Base-by-base conservation (phyloP, 805 yeast genomes). In the Zygosaccharomyces bisporus region DNA sequence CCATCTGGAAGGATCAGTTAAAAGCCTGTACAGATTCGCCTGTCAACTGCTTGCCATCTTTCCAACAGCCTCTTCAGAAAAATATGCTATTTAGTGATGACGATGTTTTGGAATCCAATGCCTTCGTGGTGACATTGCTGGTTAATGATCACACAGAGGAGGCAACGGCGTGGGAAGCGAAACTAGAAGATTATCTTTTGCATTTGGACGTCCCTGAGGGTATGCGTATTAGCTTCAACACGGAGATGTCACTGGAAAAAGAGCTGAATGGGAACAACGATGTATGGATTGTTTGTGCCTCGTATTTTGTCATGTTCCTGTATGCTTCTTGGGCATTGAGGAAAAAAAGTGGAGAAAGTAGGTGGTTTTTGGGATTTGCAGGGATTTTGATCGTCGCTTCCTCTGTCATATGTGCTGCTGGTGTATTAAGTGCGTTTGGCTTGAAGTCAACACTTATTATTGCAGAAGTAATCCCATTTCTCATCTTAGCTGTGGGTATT, bases 381-480 rank as follows among this genome's bases (percentile, higher is more conserved):
- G 99, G 98, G 1, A 86, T 91, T 18, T 46, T 79, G 4, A 84
- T 90, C 30, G 96, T 93, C 10, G 65, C 87, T 18, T 63, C 87
- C 7, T 89, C 96, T 0, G 95, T 91, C 0, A 63, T 78, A 0
- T 75, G 95, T 1, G 80, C 97, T 0, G 86, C 89, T 0, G 98
- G 98, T 0, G 54, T 88, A 4, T 85, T 87, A 64, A 77, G 93
- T 9, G 56, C 76, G 4, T 46, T 85, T n/a, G 95, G 93, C 0
- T 66, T 90, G 39, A 87, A 86, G 57, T 86, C 95, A 0, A 91
- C 98, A 0, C 70, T 91, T 34, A 90, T 91, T 52, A 88, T 91
- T 45, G 97, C 98, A 2, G 98, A 93, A 62, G 99, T 91, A 4
- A 91, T 91, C 25, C 98, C 98, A 7, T 91, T 91, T 59, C 70